A percentile compares a stretch with the other conserved stretches of the same genome.
Evolutionary conservation across 768 basidiomycete genomes (phyloP).

Genomic region (Serpula lacrymans): DNA sequence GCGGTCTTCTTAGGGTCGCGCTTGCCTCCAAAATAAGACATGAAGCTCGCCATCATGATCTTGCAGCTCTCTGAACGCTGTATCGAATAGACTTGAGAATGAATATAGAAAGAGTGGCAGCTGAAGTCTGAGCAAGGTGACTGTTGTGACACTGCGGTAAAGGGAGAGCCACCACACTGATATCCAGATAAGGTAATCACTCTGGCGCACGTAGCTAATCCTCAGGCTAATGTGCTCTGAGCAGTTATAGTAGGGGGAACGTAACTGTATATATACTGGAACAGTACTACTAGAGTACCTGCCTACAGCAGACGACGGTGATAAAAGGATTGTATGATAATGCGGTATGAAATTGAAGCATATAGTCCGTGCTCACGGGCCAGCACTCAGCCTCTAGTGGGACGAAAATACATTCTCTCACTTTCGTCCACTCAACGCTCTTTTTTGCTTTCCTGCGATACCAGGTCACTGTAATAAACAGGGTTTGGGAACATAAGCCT

Average conservation of each 20-base stretch:
- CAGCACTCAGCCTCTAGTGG: too few species aligned
- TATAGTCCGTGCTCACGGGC: too few species aligned
- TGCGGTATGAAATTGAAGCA: too few species aligned
- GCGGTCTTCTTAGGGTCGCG: conserved; percentile 82
- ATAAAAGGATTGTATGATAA: too few species aligned
- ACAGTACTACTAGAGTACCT: too few species aligned
- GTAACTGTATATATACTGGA: too few species aligned
- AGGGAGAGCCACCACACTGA: conserved; percentile 5
- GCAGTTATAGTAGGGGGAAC: too few species aligned
- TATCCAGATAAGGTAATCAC: conserved; percentile 23
- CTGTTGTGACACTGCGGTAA: conserved; percentile 10
- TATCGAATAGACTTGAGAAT: conserved; percentile 1
- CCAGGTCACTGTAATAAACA: conserved; percentile 9
- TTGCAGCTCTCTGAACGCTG: neutral
- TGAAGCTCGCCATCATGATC: conserved; percentile 70
- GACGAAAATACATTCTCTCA: conserved; percentile 24
- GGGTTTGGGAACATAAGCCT: conserved; percentile 13
- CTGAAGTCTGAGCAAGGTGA: conserved; percentile 5
- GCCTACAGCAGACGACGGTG: conserved; percentile 9
- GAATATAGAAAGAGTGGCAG: neutral
- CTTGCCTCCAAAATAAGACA: conserved; percentile 87
- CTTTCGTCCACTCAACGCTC: conserved; percentile 18
- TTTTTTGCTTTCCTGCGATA: conserved; percentile 20
- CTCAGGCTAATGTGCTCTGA: too few species aligned
- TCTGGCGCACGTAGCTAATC: too few species aligned